These are phyloP conservation scores for Daedaleopsis nitida DNA, from an alignment of 768 basidiomycete species.

Conservation along the genomic window DNA sequence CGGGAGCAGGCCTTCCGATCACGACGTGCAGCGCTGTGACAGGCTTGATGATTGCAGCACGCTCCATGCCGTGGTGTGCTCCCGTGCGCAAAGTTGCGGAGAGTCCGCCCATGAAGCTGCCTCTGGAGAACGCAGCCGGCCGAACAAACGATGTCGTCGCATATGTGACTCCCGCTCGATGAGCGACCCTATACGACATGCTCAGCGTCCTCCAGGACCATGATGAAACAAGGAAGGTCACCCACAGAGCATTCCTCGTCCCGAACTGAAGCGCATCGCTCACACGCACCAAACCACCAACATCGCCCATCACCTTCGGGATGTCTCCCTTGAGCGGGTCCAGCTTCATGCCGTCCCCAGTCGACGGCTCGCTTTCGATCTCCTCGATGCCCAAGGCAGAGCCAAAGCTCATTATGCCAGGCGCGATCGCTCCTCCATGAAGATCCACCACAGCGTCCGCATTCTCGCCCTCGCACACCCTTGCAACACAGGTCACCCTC, in stretches of 20 bases:
- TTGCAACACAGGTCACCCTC: conserved; percentile 40
- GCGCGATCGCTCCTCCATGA: conserved; percentile 67
- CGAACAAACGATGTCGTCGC: conserved; percentile 34
- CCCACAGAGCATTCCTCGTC: conserved; percentile 72
- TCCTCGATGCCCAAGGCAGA: conserved; percentile 70
- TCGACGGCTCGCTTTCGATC: conserved; percentile 67
- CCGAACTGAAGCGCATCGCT: conserved; percentile 73
- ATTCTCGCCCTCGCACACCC: conserved; percentile 25
- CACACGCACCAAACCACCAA: conserved; percentile 58
- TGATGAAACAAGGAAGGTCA: conserved; percentile 18
- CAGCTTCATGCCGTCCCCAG: conserved; percentile 63
- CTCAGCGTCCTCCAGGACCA: conserved; percentile 2
- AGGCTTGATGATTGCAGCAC: conserved; percentile 44
- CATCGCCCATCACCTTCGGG: conserved; percentile 54
- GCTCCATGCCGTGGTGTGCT: conserved; percentile 40
- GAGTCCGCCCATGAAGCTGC: conserved; percentile 39
- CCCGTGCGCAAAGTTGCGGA: conserved; percentile 47
- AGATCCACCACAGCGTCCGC: conserved; percentile 60
- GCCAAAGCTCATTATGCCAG: conserved; percentile 74
- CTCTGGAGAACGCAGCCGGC: conserved; percentile 15
- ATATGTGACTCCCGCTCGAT: conserved; percentile 53
- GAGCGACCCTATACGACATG: conserved; percentile 52
- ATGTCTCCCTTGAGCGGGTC: conserved; percentile 53
- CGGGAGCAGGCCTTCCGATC: conserved; percentile 33
- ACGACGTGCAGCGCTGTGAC: conserved; percentile 47